Evolutionary conservation across 176 grass and related monocot species (phyloP).

Genomic region (Olyra latifolia): DNA sequence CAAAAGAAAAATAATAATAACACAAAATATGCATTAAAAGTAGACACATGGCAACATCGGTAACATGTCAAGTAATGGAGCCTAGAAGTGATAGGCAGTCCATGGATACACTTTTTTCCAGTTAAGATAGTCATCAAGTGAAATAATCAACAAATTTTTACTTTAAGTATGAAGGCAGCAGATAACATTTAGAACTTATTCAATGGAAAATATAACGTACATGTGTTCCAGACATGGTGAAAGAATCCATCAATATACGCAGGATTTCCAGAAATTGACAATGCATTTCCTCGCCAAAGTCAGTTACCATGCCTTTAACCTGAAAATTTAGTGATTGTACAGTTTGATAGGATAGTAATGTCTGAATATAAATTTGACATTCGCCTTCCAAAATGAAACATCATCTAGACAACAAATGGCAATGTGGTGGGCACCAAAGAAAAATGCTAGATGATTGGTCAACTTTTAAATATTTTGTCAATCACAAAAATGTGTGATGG

Average conservation of each 20-base stretch:
- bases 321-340: slow-evolving; percentile 41
- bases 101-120: not conserved
- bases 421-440: not conserved
- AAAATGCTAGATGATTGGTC: not conserved
- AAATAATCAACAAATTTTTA: slow-evolving; percentile 8
- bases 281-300: slow-evolving; percentile 97
- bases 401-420: not conserved
- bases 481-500: not conserved
- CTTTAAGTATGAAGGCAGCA: not conserved
- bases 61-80: slow-evolving; percentile 1
- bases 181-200: not conserved
- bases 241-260: slow-evolving; percentile 97
- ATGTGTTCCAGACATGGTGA: slow-evolving; percentile 70
- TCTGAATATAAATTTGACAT: slow-evolving; percentile 12
- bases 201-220: slow-evolving; percentile 35
- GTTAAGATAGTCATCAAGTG: slow-evolving; percentile 14
- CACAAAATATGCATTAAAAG: slow-evolving; percentile 5
- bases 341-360: slow-evolving; percentile 19
- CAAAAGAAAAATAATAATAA: slow-evolving; percentile 11
- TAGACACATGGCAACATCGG: not conserved
- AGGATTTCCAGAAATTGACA: slow-evolving; percentile 98
- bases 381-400: slow-evolving; percentile 20
- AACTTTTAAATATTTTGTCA: not conserved
- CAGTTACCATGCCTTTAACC: slow-evolving; percentile 96
- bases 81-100: not conserved